phyloP scores from a whole-genome alignment of 83 land plant genomes.

The Diphasiastrum complanatum region DNA sequence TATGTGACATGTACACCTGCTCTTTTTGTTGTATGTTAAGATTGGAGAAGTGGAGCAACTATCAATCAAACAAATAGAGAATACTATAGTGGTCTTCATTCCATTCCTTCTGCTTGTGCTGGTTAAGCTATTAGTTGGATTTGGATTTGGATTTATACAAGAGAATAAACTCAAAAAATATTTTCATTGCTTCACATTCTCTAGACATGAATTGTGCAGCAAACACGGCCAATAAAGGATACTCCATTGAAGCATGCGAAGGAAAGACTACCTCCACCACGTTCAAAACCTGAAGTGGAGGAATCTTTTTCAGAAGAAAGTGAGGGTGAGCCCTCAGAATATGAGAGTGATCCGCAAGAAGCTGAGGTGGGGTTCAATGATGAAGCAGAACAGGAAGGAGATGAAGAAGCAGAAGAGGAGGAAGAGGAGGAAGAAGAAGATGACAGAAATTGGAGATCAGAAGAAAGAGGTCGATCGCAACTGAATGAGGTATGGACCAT shows the following conservation, averaged over 20 bases:
- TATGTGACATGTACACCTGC: no score
- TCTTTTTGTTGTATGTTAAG: constrained; percentile 2
- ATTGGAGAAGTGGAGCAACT: no score
- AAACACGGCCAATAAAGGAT: background rate
- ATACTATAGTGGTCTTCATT: background rate
- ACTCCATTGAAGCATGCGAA: constrained; percentile 8
- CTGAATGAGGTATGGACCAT: constrained; percentile 37
- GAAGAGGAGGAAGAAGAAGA: constrained; percentile 55
- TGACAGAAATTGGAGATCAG: constrained; percentile 42
- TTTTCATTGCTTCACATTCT: no score
- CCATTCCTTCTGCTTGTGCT: background rate
- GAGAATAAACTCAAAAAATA: no score
- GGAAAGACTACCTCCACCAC: constrained; percentile 37
- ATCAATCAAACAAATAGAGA: no score
- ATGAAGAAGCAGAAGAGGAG: constrained; percentile 26
- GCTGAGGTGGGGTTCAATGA: constrained; percentile 53
- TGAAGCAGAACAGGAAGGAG: constrained; percentile 47
- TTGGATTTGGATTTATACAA: background rate
- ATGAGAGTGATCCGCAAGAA: constrained; percentile 74
- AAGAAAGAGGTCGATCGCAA: constrained; percentile 42
- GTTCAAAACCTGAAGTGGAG: constrained; percentile 11
- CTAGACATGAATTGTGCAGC: background rate
- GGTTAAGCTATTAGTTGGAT: background rate
- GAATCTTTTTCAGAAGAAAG: constrained; percentile 40
- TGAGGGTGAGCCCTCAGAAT: constrained; percentile 72